Percentiles rank a stretch among this genome's conserved stretches.
Evolutionary conservation across 768 basidiomycete species (phyloP).

Genomic region (Wakefieldia striispora): DNA sequence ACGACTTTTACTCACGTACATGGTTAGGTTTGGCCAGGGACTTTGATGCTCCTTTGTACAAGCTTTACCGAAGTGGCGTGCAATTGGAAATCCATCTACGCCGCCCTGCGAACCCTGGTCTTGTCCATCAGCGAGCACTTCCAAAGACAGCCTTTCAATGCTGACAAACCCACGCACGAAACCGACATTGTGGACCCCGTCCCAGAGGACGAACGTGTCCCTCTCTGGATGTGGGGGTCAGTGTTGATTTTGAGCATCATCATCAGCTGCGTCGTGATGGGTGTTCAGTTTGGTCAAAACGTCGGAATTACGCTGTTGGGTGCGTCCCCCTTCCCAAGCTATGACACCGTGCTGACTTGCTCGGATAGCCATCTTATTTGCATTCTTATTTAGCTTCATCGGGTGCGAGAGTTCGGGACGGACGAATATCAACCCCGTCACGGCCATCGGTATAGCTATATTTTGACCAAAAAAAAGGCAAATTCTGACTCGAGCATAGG

Average conservation of each 20-base stretch:
- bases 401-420: constrained; percentile 58
- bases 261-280: constrained; percentile 51
- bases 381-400: constrained; percentile 67
- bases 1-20: background rate
- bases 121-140: constrained; percentile 6
- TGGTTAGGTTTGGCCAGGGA: constrained; percentile 25
- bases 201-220: constrained; percentile 54
- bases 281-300: constrained; percentile 53
- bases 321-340: constrained; percentile 1
- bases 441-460: constrained; percentile 41
- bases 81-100: constrained; percentile 22
- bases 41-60: constrained; percentile 54
- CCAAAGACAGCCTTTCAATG: background rate
- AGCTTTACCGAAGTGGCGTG: constrained; percentile 27
- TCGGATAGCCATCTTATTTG: constrained; percentile 45
- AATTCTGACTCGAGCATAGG: constrained; percentile 18
- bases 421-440: constrained; percentile 63
- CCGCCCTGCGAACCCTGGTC: background rate
- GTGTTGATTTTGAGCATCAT: constrained; percentile 49
- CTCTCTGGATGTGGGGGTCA: constrained; percentile 50
- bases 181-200: constrained; percentile 51
- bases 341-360: background rate
- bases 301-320: constrained; percentile 34
- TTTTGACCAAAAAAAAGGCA: background rate
- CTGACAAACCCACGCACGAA: constrained; percentile 9